These are phyloP conservation scores for Ophiostoma triangulosporum DNA, from an alignment of 2,329 filamentous ascomycete genomes.

Conservation along the genomic window DNA sequence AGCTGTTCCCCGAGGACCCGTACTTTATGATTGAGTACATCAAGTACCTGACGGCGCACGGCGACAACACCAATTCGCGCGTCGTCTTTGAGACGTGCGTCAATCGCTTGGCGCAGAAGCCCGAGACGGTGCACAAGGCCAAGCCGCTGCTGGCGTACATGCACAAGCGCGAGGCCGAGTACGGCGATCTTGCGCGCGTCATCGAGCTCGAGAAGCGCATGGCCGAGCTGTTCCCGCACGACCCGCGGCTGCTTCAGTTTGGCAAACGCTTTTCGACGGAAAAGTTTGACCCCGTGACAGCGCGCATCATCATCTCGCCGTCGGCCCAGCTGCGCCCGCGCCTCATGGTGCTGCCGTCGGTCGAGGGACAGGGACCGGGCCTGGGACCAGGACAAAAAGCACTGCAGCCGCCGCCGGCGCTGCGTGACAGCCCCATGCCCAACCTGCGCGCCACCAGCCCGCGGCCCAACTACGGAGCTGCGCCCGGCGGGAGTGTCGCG, in stretches of 20 bases:
- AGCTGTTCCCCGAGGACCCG: constrained; percentile 87
- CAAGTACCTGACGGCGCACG: constrained; percentile 83
- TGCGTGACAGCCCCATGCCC: constrained; percentile 31
- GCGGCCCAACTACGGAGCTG: neutral
- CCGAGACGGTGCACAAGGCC: constrained; percentile 58
- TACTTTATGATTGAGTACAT: constrained; percentile 89
- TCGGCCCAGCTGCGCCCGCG: constrained; percentile 61
- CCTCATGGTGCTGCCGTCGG: constrained; percentile 28
- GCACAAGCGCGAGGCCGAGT: constrained; percentile 89
- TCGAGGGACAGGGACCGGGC: constrained; percentile 25
- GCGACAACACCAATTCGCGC: constrained; percentile 83
- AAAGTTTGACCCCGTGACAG: constrained; percentile 67
- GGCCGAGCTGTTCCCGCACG: constrained; percentile 83
- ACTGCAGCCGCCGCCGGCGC: constrained; percentile 26
- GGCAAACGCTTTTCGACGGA: constrained; percentile 58
- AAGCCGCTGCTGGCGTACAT: constrained; percentile 84
- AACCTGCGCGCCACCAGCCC: constrained; percentile 7
- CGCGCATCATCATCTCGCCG: constrained; percentile 75
- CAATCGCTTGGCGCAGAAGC: constrained; percentile 63
- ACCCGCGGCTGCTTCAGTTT: constrained; percentile 65
- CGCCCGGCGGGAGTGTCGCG: constrained; percentile 28
- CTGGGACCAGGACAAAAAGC: constrained; percentile 17
- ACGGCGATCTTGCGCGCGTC: constrained; percentile 83
- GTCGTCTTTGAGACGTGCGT: constrained; percentile 94
- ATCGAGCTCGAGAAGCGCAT: constrained; percentile 84